phyloP scores from a whole-genome alignment of 176 grass and related monocot genomes.

The Zoysia japonica region DNA sequence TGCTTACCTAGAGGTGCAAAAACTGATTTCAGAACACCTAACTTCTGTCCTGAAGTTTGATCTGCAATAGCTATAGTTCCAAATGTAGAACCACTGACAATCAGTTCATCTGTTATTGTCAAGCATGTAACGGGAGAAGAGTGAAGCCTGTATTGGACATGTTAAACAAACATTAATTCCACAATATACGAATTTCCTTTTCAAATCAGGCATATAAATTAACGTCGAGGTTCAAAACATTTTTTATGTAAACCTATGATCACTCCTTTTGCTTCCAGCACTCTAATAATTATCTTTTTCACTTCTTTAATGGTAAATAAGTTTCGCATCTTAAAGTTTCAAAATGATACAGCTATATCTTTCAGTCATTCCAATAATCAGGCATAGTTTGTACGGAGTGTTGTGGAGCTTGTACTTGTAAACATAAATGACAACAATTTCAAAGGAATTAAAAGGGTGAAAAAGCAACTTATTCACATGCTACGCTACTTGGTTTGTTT shows the following conservation, averaged over 20 bases:
- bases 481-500: not conserved
- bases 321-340: not conserved
- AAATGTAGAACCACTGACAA: constrained; percentile 85
- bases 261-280: not conserved
- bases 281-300: not conserved
- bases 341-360: not conserved
- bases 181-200: not conserved
- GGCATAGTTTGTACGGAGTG: not conserved
- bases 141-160: constrained; percentile 65
- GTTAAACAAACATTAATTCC: constrained; percentile 28
- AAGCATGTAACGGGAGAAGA: constrained; percentile 80
- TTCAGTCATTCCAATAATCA: not conserved
- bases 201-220: not conserved
- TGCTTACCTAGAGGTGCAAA: constrained; percentile 74
- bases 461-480: constrained; percentile 21
- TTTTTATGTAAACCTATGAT: not conserved
- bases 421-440: constrained; percentile 8
- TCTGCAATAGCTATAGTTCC: constrained; percentile 83
- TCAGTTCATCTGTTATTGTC: constrained; percentile 72
- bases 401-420: constrained; percentile 3
- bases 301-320: constrained; percentile 2
- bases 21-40: constrained; percentile 73
- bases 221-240: not conserved
- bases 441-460: not conserved
- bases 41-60: constrained; percentile 71